A percentile compares a stretch with the other conserved stretches of the same genome.
Conservation (phyloP, 257 asterid genomes). For the Gentiana dahurica region DNA sequence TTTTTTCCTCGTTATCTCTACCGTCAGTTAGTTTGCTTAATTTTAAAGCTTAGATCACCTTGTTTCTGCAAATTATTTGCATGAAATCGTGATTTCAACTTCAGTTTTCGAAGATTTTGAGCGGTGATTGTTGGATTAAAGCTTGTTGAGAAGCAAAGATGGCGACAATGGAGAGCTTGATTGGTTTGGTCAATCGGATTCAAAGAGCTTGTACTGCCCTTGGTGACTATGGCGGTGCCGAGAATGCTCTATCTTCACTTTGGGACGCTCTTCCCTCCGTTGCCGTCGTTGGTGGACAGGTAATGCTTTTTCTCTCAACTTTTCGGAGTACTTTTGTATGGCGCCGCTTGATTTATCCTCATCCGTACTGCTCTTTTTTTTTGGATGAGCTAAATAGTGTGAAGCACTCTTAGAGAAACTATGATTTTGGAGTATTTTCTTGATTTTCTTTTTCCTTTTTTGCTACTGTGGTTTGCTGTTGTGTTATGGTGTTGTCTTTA, state of each 20-base stretch:
- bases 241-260: conserved; percentile 65
- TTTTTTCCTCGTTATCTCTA: background rate
- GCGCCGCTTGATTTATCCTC: no score
- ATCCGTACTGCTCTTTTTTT: no score
- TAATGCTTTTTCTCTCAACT: background rate
- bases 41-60: conserved; percentile 1
- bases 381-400: background rate
- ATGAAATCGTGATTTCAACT: conserved; percentile 3
- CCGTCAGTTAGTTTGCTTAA: conserved; percentile 1
- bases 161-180: conserved; percentile 88
- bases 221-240: conserved; percentile 83
- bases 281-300: conserved; percentile 97
- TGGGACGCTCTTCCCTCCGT: conserved; percentile 95
- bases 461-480: background rate
- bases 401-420: background rate
- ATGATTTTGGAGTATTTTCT: background rate
- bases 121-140: background rate
- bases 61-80: conserved; percentile 2
- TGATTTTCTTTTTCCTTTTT: background rate
- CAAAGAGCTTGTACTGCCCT: conserved; percentile 89
- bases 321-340: background rate
- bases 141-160: conserved; percentile 9
- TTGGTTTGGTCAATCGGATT: conserved; percentile 79
- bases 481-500: background rate
- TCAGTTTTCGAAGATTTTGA: conserved; percentile 9